These are phyloP conservation scores for Teratosphaeria destructans DNA, from an alignment of 2,329 filamentous ascomycete genomes.

Conservation along the genomic window DNA sequence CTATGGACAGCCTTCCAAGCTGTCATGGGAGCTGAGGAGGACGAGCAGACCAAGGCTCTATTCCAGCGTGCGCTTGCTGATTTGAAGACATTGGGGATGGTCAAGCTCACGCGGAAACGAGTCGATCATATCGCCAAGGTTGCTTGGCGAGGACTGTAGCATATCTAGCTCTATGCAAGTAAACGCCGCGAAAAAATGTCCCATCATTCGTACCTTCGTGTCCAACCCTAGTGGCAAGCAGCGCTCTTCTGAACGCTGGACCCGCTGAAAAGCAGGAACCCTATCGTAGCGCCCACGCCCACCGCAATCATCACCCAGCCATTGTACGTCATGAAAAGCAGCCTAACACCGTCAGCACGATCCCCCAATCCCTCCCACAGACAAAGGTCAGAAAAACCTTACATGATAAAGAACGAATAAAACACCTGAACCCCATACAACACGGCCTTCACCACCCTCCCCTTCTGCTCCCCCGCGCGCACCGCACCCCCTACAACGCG, in stretches of 20 bases:
- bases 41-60: constrained; percentile 43
- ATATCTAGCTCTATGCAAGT: not conserved
- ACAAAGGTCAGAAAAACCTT: constrained; percentile 36
- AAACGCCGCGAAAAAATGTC: not conserved
- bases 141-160: constrained; percentile 40
- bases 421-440: constrained; percentile 92
- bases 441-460: constrained; percentile 66
- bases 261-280: constrained; percentile 72
- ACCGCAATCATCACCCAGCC: constrained; percentile 95
- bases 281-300: constrained; percentile 75
- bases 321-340: constrained; percentile 99
- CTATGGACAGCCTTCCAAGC: constrained; percentile 67
- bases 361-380: too few species aligned
- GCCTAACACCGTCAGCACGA: constrained; percentile 45
- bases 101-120: constrained; percentile 85
- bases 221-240: constrained; percentile 64
- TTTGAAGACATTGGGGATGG: constrained; percentile 71
- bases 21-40: constrained; percentile 43
- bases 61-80: constrained; percentile 85
- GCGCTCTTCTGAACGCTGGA: constrained; percentile 63
- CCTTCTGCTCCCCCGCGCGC: constrained; percentile 49
- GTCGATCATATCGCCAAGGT: constrained; percentile 84
- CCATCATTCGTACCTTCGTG: not conserved
- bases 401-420: constrained; percentile 99
- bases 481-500: constrained; percentile 56